A percentile compares a stretch with the other conserved stretches of the same genome.
These are phyloP conservation scores for Discostella pseudostelligera DNA, from an alignment of 108 stramenopile genomes.

Conservation along the genomic window DNA sequence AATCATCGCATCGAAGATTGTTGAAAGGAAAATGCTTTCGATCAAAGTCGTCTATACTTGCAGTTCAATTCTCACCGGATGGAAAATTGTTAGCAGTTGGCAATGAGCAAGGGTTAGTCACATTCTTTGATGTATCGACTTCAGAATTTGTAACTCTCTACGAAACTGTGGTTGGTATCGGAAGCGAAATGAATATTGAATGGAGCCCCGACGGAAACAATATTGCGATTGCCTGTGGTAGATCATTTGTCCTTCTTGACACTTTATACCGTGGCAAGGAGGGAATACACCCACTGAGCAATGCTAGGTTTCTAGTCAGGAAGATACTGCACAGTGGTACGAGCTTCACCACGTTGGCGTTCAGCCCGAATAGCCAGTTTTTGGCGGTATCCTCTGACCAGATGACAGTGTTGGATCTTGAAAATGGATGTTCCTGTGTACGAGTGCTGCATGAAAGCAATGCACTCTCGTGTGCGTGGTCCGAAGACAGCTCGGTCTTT, in stretches of 20 bases:
- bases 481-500: constrained; percentile 54
- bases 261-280: constrained; percentile 21
- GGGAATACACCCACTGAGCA: constrained; percentile 23
- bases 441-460: constrained; percentile 19
- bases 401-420: constrained; percentile 50
- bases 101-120: constrained; percentile 66
- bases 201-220: constrained; percentile 64
- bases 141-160: constrained; percentile 60
- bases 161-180: constrained; percentile 55
- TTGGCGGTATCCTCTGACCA: constrained; percentile 49
- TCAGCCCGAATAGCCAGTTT: constrained; percentile 52
- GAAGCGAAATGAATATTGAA: constrained; percentile 51
- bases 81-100: constrained; percentile 61
- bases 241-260: constrained; percentile 52
- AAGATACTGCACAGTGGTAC: constrained; percentile 57
- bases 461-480: constrained; percentile 50
- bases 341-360: constrained; percentile 40
- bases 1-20: constrained; percentile 61
- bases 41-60: constrained; percentile 55
- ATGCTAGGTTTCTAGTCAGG: constrained; percentile 51
- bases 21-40: constrained; percentile 53
- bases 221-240: constrained; percentile 51
- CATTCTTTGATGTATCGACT: constrained; percentile 50
- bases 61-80: constrained; percentile 64
- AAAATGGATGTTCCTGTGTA: constrained; percentile 38